phyloP scores from a whole-genome alignment of 495 filamentous ascomycete genomes.

The Jackrogersella multiformis region DNA sequence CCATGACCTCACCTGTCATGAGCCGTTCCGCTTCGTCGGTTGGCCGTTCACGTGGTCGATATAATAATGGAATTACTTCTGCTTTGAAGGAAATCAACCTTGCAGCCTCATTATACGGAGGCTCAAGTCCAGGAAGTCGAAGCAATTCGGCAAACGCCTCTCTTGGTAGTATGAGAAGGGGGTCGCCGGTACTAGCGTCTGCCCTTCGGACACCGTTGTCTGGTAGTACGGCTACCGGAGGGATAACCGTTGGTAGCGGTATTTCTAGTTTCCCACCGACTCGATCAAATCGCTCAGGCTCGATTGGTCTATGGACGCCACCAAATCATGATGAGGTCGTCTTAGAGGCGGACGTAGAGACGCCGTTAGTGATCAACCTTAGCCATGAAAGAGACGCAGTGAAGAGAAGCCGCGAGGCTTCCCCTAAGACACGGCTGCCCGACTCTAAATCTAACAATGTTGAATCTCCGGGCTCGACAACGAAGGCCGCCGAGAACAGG shows the following conservation, averaged over 20 bases:
- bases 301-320: slow-evolving; percentile 52
- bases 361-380: slow-evolving; percentile 59
- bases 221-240: slow-evolving; percentile 29
- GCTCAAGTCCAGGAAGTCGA: slow-evolving; percentile 32
- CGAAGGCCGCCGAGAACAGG: background rate
- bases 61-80: slow-evolving; percentile 26
- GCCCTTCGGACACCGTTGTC: slow-evolving; percentile 12
- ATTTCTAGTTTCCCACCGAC: slow-evolving; percentile 45
- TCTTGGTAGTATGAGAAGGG: slow-evolving; percentile 46
- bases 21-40: slow-evolving; percentile 38
- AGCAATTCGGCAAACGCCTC: slow-evolving; percentile 47
- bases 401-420: slow-evolving; percentile 10
- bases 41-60: slow-evolving; percentile 19
- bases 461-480: background rate
- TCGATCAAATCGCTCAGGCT: slow-evolving; percentile 37
- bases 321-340: slow-evolving; percentile 45
- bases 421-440: slow-evolving; percentile 1
- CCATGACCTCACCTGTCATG: slow-evolving; percentile 48
- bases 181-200: slow-evolving; percentile 18
- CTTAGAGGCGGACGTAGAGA: slow-evolving; percentile 51
- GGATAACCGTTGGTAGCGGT: slow-evolving; percentile 51
- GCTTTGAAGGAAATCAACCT: slow-evolving; percentile 34
- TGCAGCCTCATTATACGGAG: slow-evolving; percentile 46
- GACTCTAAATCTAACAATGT: slow-evolving; percentile 4
- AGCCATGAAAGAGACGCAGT: slow-evolving; percentile 38